Base-by-base conservation (phyloP, 2,329 filamentous ascomycete species). In the Aspergillus sp. region DNA sequence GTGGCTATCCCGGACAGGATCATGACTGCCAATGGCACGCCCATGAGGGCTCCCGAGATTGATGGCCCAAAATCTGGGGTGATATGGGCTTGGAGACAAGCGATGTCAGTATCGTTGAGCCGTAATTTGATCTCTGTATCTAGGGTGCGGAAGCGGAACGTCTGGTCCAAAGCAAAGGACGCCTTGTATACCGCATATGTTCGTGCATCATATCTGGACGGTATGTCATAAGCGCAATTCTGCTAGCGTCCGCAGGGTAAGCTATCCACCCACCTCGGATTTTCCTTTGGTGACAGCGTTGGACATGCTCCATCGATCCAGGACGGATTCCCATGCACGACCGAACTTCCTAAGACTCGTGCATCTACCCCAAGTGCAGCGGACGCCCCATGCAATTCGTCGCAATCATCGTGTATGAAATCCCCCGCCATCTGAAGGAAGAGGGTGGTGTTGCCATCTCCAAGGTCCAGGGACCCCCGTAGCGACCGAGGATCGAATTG, bases 31-130 rank as follows among this genome's bases (percentile, higher is more conserved):
- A 61, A 7, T 13, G 63, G 63, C 8, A 57, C 15, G 7, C 17
- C 43, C 13, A 52, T 59, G 11, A 65, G 17, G 2, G 43, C 19
- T 3, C 22, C 38, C 3, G 56, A 59, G n/a, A 59, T 46, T 2
- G 28, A 15, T 7, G 51, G 41, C 9, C 63, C 63, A n/a, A 65
- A 46, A 23, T 64, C 54, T 1, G 63, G 54, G 1, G 63, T 65
- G 43, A 65, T 61, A 23, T 65, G 31, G n/a, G 63, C 50, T 11
- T 52, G 46, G 13, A 48, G 23, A 38, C 63, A 65, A 22, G 52
- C 46, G 6, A 61, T 25, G 7, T 60, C 48, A 7, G 48, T 59
- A 9, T 54, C 52, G 11, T 64, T 61, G 15, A 65, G 31, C 7
- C 34, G 48, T 7, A 65, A 22, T 4, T 48, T 55, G 22, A 65